Conservation (phyloP, 805 yeast genomes). For the Metschnikowia henanensis region DNA sequence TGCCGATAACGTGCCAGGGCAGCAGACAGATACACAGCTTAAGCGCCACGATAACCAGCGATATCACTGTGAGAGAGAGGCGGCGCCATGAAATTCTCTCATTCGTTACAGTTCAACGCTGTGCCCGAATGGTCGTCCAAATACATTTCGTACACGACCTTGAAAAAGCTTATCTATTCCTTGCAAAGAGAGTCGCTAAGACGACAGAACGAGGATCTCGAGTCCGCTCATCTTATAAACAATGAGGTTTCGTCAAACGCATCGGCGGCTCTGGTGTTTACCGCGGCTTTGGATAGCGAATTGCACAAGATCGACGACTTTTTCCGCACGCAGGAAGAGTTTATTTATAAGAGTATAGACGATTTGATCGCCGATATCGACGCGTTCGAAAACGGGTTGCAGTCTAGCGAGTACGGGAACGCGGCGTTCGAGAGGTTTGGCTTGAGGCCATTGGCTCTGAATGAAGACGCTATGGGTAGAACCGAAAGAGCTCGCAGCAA, state of each 20-base stretch:
- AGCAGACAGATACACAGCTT: too few relatives aligned
- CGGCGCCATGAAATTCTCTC: slow-evolving; percentile 82
- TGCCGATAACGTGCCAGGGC: too few relatives aligned
- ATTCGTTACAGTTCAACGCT: slow-evolving; percentile 92
- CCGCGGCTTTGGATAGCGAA: slow-evolving; percentile 75
- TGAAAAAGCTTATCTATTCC: slow-evolving; percentile 81
- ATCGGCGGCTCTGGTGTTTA: slow-evolving; percentile 61
- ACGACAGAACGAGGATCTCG: slow-evolving; percentile 27
- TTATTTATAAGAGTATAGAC: slow-evolving; percentile 51
- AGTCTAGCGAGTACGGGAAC: slow-evolving; percentile 10
- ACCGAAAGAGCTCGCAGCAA: slow-evolving; percentile 12
- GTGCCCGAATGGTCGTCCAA: slow-evolving; percentile 98
- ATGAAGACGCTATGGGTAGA: background rate
- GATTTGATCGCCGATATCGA: slow-evolving; percentile 60
- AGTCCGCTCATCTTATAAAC: slow-evolving; percentile 29
- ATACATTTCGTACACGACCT: slow-evolving; percentile 84
- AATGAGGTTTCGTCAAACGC: slow-evolving; percentile 23
- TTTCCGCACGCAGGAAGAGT: slow-evolving; percentile 65
- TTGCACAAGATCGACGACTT: slow-evolving; percentile 73
- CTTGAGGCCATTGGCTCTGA: slow-evolving; percentile 9
- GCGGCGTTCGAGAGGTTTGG: slow-evolving; percentile 10
- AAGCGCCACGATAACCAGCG: background rate
- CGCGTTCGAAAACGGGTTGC: slow-evolving; percentile 50
- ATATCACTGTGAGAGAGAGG: background rate
- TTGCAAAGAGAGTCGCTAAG: slow-evolving; percentile 65